phyloP scores from a whole-genome alignment of 1,284 basidiomycete species.

The Trametes hirsuta region DNA sequence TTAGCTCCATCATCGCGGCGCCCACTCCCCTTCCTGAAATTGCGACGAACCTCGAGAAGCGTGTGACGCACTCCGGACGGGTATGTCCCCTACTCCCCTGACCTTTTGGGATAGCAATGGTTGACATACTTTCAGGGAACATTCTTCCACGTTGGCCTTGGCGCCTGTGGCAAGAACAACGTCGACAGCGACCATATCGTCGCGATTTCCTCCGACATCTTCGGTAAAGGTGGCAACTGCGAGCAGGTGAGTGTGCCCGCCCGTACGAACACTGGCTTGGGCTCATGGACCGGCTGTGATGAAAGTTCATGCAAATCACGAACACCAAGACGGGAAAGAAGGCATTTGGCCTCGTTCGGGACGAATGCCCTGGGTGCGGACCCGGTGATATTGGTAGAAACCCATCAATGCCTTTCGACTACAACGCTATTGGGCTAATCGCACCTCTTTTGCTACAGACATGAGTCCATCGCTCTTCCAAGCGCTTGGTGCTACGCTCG shows the following conservation, averaged over 20 bases:
- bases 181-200: conserved; percentile 39
- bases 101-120: not conserved
- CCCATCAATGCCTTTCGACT: not conserved
- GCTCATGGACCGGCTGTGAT: not conserved
- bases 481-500: conserved; percentile 26
- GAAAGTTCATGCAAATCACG: conserved; percentile 32
- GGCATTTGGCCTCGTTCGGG: conserved; percentile 34
- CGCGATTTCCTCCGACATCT: conserved; percentile 38
- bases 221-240: conserved; percentile 39
- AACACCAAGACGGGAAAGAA: conserved; percentile 36
- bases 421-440: not conserved
- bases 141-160: conserved; percentile 44
- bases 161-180: conserved; percentile 43
- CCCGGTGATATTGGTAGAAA: conserved; percentile 36
- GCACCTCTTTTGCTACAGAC: conserved; percentile 18
- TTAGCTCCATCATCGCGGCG: conserved; percentile 42
- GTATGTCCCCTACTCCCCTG: conserved; percentile 32
- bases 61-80: conserved; percentile 46
- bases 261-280: not conserved
- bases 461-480: conserved; percentile 35
- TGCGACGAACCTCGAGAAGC: conserved; percentile 44
- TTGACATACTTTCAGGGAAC: conserved; percentile 36
- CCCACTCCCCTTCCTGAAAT: conserved; percentile 48
- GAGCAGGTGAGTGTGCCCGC: conserved; percentile 34
- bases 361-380: conserved; percentile 38